phyloP scores from a whole-genome alignment of 345 rosid species.

The Ceriops tagal region DNA sequence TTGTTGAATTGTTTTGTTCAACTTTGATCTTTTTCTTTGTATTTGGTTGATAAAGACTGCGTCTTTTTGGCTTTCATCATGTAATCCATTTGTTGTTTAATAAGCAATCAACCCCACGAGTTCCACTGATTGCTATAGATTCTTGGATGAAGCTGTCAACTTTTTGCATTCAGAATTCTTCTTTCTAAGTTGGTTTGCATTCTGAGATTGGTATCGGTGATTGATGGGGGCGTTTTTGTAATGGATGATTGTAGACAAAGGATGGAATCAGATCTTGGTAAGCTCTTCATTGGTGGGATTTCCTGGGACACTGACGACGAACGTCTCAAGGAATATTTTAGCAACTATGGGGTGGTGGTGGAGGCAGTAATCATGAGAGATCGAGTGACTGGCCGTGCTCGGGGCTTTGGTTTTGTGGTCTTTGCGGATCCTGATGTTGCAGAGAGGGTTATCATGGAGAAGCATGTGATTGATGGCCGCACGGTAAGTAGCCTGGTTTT shows the following conservation, averaged over 20 bases:
- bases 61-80: neutral
- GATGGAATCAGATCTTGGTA: slow-evolving; percentile 99
- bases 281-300: slow-evolving; percentile 98
- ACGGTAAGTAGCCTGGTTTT: slow-evolving; percentile 52
- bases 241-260: slow-evolving; percentile 45
- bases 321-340: slow-evolving; percentile 76
- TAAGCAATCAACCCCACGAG: too few species aligned
- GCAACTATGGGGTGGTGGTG: slow-evolving; percentile 81
- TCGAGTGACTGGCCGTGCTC: slow-evolving; percentile 91
- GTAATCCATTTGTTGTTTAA: too few species aligned
- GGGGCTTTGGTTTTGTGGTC: slow-evolving; percentile 93
- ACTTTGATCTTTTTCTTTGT: slow-evolving; percentile 29
- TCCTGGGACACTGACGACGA: slow-evolving; percentile 99
- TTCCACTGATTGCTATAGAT: slow-evolving; percentile 2
- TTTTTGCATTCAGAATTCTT: slow-evolving; percentile 10
- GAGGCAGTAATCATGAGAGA: slow-evolving; percentile 98
- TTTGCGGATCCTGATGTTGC: slow-evolving; percentile 87
- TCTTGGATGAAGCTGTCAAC: slow-evolving; percentile 19
- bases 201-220: slow-evolving; percentile 17
- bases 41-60: neutral
- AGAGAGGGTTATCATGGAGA: slow-evolving; percentile 87
- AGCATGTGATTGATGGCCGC: slow-evolving; percentile 92
- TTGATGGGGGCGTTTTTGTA: slow-evolving; percentile 32
- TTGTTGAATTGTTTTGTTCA: slow-evolving; percentile 27
- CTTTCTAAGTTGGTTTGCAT: slow-evolving; percentile 15